phyloP scores from a whole-genome alignment of 2,329 filamentous ascomycete genomes.

The Sporothrix schenckii region DNA sequence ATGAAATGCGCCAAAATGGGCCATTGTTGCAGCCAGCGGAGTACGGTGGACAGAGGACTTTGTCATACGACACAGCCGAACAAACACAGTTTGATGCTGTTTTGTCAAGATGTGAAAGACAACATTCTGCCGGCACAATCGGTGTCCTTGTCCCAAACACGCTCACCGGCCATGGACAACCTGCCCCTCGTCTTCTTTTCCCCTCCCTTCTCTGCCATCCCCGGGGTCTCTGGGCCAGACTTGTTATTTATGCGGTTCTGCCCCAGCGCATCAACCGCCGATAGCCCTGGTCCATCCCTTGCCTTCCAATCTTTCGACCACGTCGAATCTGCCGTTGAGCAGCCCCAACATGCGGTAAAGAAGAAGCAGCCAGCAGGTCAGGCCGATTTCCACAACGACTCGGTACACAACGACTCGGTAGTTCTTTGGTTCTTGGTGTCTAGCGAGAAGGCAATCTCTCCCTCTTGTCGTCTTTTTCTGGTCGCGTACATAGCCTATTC shows the following conservation, averaged over 20 bases:
- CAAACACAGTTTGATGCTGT: no score
- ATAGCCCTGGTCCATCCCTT: background rate
- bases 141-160: background rate
- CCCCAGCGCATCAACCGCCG: background rate
- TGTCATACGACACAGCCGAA: no score
- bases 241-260: constrained; percentile 16
- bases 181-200: background rate
- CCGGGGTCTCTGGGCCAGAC: constrained; percentile 1
- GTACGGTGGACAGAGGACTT: no score
- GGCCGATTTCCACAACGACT: background rate
- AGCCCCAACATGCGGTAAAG: background rate
- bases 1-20: constrained; percentile 3
- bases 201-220: background rate
- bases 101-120: background rate
- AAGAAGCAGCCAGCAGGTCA: background rate
- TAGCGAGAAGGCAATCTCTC: background rate
- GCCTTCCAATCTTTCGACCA: background rate
- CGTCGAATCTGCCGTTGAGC: background rate
- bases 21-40: constrained; percentile 2
- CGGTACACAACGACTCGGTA: background rate
- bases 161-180: background rate
- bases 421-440: constrained; percentile 4
- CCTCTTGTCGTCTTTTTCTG: background rate
- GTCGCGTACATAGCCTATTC: constrained; percentile 14
- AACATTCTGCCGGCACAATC: constrained; percentile 13